Percentiles rank a stretch among this genome's conserved stretches.
These are phyloP conservation scores for Aspergillus terreus DNA, from an alignment of 2,329 filamentous ascomycete genomes.

Conservation along the genomic window DNA sequence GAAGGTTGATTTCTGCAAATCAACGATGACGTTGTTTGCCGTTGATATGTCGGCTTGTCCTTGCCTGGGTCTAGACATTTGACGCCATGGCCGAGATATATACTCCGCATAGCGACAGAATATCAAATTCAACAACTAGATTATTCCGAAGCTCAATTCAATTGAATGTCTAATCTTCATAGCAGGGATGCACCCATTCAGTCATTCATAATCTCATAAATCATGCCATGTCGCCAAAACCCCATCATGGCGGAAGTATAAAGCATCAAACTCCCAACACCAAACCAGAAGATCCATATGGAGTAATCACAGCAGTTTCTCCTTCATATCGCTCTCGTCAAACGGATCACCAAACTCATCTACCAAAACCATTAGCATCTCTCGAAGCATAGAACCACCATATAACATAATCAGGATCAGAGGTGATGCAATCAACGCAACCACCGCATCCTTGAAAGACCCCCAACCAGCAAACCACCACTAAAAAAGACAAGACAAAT, in stretches of 20 bases:
- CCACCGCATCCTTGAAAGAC: not conserved
- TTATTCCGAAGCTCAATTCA: too few relatives aligned
- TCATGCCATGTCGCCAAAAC: slow-evolving; percentile 11
- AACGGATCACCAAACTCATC: slow-evolving; percentile 47
- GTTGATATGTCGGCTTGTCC: too few relatives aligned
- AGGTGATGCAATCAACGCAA: not conserved
- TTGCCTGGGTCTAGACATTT: too few relatives aligned
- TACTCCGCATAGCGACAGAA: too few relatives aligned
- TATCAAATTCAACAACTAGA: too few relatives aligned
- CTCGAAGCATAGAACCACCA: too few relatives aligned
- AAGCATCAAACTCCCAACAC: slow-evolving; percentile 5
- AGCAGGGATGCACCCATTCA: not conserved
- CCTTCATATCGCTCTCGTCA: slow-evolving; percentile 38
- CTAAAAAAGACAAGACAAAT: too few relatives aligned
- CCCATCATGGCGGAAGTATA: not conserved
- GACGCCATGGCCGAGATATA: too few relatives aligned
- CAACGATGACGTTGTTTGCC: too few relatives aligned
- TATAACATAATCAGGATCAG: too few relatives aligned
- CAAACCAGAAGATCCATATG: slow-evolving; percentile 5
- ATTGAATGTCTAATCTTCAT: too few relatives aligned
- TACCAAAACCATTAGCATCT: slow-evolving; percentile 13
- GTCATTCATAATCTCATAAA: slow-evolving; percentile 23
- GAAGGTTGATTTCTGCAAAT: too few relatives aligned
- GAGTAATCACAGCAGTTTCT: slow-evolving; percentile 14
- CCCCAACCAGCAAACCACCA: not conserved